phyloP scores from a whole-genome alignment of 768 basidiomycete genomes.

The Lentinula lateritia region DNA sequence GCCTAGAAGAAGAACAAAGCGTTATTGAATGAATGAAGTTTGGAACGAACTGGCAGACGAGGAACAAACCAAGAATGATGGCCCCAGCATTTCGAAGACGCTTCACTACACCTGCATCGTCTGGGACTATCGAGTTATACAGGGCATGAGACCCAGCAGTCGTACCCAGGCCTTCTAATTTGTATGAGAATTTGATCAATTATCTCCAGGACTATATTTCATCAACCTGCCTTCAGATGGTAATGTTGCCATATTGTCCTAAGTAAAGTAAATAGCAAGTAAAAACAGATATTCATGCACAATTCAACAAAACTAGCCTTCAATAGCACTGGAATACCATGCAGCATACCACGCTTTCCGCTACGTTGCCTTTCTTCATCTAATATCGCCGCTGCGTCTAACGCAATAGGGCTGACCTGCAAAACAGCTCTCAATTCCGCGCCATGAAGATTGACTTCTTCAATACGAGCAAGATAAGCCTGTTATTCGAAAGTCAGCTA shows the following conservation, averaged over 20 bases:
- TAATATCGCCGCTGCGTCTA: conserved; percentile 43
- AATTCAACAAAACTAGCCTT: conserved; percentile 27
- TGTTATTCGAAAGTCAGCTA: conserved; percentile 14
- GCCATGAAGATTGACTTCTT: conserved; percentile 62
- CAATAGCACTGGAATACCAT: conserved; percentile 49
- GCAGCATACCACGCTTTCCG: conserved; percentile 42
- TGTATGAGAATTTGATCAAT: no score
- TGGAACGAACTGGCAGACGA: neutral
- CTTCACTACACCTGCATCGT: conserved; percentile 41
- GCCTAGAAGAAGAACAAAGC: conserved; percentile 21
- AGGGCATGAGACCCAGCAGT: conserved; percentile 41
- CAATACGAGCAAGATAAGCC: conserved; percentile 65
- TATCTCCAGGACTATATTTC: no score
- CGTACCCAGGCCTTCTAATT: conserved; percentile 34
- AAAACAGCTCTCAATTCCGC: conserved; percentile 53
- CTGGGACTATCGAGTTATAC: conserved; percentile 36
- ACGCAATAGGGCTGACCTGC: conserved; percentile 50
- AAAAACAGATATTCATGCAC: neutral
- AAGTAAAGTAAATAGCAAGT: neutral
- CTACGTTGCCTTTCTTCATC: conserved; percentile 36
- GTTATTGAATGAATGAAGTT: neutral
- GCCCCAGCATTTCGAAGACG: conserved; percentile 37
- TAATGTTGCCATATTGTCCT: conserved; percentile 46
- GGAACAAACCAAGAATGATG: conserved; percentile 33
- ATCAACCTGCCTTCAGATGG: conserved; percentile 32